Base-by-base conservation (phyloP, 352 stramenopile species). In the Pythium aphanidermatum region DNA sequence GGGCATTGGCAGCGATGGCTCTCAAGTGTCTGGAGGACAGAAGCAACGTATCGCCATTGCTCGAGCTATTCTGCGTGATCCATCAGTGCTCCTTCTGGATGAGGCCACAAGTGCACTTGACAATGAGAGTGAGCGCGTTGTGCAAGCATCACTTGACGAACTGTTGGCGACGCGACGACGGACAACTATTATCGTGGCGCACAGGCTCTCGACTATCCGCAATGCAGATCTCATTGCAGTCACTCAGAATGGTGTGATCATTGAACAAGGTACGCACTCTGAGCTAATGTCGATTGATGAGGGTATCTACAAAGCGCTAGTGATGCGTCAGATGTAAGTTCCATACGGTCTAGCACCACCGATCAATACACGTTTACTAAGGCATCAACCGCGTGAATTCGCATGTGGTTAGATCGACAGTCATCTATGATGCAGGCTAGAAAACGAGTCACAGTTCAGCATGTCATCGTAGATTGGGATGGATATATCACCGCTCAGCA, bases 11-110 rank as follows among this genome's bases (percentile, higher is more conserved):
- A 91, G 97, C 46, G 62, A 70, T 20, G 86, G 87, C 4, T 57
- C 65, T 3, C 73, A 92, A 39, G 69, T 98, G 6, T 97, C 79
- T 7, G 95, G 94, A 28, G 96, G 95, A 7, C 92, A 99, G 72
- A 97, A 97, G 48, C 70, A 86, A 25, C 68, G 94, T 12, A 90
- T 98, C 52, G 86, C 86, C 6, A 98, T 98, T 45, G 92, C 93
- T 9, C 71, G 95, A 25, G 92, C 90, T 0, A 71, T 98, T 32
- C 55, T 98, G 30, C 81, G 86, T 31, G 86, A 96, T 35, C 90
- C 86, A 9, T 53, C 63, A 2, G 70, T 97, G 17, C 66, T 97
- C 34, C 60, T 97, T 25, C 53, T 97, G 14, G 90, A 97, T 51
- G 90, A 97, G 42, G 89, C 89, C 8, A 97, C 89, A 23, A 86